A percentile compares a stretch with the other conserved stretches of the same genome.
Conservation (phyloP, 805 yeast species). For the Maudiozyma saulgeensis region DNA sequence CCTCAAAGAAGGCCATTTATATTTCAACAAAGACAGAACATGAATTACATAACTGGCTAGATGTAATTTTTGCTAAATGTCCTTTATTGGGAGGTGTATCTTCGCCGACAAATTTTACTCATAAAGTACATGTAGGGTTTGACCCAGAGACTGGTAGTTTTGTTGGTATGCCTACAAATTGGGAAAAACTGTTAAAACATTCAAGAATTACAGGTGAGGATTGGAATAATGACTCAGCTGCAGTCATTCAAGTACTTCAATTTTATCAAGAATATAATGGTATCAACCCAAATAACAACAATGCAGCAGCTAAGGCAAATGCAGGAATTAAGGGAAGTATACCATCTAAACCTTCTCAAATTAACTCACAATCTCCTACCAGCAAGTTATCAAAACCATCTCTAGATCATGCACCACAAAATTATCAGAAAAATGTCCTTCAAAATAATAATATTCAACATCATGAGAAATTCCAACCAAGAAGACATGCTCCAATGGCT, state of each 20-base stretch:
- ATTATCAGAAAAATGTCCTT: not conserved
- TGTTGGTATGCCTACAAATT: constrained; percentile 88
- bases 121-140: constrained; percentile 81
- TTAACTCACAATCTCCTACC: not conserved
- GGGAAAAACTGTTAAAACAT: constrained; percentile 78
- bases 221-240: constrained; percentile 88
- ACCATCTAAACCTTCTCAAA: not conserved
- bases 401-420: not conserved
- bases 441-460: constrained; percentile 4
- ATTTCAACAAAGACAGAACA: constrained; percentile 69
- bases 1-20: constrained; percentile 49
- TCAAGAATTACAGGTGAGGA: constrained; percentile 88
- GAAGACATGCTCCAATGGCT: constrained; percentile 23
- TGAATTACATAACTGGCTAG: constrained; percentile 85
- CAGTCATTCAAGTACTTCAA: constrained; percentile 84
- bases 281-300: constrained; percentile 5
- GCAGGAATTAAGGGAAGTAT: not conserved
- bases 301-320: not conserved
- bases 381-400: not conserved
- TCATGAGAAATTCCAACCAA: constrained; percentile 3
- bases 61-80: constrained; percentile 70
- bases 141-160: constrained; percentile 79
- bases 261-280: constrained; percentile 48
- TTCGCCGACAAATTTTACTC: constrained; percentile 89
- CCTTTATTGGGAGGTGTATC: constrained; percentile 63